Conservation (phyloP, 805 yeast species). For the Saccharomycopsis oosterbeekiorum region DNA sequence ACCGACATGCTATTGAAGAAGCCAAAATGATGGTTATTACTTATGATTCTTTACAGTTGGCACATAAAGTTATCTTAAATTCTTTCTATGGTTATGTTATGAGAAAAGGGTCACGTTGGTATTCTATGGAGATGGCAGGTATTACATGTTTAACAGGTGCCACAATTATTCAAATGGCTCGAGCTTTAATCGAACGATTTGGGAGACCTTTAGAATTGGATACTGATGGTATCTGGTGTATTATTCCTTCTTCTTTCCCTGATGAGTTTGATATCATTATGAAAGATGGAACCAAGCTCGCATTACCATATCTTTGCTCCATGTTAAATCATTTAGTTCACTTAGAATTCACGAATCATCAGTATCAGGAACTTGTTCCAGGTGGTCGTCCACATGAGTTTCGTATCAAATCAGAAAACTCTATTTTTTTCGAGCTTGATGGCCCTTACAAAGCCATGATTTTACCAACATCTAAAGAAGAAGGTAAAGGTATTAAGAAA, state of each 20-base stretch:
- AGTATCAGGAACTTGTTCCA: constrained; percentile 68
- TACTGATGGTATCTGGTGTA: constrained; percentile 99
- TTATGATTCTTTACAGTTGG: constrained; percentile 91
- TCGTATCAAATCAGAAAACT: constrained; percentile 75
- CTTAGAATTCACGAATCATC: constrained; percentile 83
- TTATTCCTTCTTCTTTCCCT: constrained; percentile 85
- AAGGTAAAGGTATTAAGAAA: constrained; percentile 92
- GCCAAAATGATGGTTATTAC: constrained; percentile 89
- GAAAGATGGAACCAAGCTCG: constrained; percentile 67
- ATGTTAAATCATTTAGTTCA: constrained; percentile 94
- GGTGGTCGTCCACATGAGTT: constrained; percentile 63
- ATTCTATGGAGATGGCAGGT: constrained; percentile 99
- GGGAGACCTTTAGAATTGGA: constrained; percentile 95
- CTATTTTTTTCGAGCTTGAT: constrained; percentile 95
- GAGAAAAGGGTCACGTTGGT: constrained; percentile 99
- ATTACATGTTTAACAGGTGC: constrained; percentile 98
- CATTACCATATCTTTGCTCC: constrained; percentile 86
- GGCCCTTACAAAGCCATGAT: constrained; percentile 98
- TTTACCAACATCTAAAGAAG: constrained; percentile 93
- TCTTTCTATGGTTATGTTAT: constrained; percentile 97
- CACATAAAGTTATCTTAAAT: constrained; percentile 92
- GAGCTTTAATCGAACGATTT: constrained; percentile 78
- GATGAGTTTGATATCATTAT: constrained; percentile 68
- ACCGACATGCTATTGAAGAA: constrained; percentile 64
- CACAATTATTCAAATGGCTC: constrained; percentile 94